phyloP scores from a whole-genome alignment of 257 asterid genomes.

The Solanum bukasovii region DNA sequence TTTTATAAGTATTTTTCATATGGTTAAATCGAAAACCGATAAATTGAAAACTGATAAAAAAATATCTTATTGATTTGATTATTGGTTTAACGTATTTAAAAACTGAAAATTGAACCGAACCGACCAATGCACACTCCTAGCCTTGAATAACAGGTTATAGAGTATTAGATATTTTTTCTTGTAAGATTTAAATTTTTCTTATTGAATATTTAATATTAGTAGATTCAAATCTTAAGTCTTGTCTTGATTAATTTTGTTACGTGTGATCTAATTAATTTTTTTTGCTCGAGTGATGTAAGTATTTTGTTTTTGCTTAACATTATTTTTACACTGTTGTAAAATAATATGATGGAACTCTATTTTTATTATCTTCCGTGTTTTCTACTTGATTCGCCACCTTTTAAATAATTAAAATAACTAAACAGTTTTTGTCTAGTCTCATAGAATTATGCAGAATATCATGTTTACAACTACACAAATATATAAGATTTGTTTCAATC shows the following conservation, averaged over 20 bases:
- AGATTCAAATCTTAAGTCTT: background rate
- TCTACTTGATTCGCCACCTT: background rate
- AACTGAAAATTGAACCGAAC: too few species aligned
- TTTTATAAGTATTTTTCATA: too few species aligned
- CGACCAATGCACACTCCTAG: too few species aligned
- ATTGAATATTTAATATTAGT: too few species aligned
- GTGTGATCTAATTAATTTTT: background rate
- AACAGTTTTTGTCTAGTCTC: background rate
- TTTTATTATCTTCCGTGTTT: background rate
- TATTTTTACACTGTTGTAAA: background rate
- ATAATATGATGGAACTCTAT: background rate
- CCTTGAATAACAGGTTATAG: background rate
- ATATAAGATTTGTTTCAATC: background rate
- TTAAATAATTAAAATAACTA: background rate
- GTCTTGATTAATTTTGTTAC: background rate
- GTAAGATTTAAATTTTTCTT: background rate
- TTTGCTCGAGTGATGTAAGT: background rate
- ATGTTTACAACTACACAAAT: background rate
- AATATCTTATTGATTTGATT: too few species aligned
- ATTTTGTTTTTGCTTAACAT: background rate
- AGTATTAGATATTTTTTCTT: background rate
- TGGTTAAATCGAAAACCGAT: too few species aligned
- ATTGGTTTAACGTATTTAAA: too few species aligned
- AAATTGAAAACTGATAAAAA: too few species aligned
- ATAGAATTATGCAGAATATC: background rate